Evolutionary conservation across 2,329 filamentous ascomycete genomes (phyloP), one percentile per base, ranked within the genome.

Genomic region (Talaromyces sp.): DNA sequence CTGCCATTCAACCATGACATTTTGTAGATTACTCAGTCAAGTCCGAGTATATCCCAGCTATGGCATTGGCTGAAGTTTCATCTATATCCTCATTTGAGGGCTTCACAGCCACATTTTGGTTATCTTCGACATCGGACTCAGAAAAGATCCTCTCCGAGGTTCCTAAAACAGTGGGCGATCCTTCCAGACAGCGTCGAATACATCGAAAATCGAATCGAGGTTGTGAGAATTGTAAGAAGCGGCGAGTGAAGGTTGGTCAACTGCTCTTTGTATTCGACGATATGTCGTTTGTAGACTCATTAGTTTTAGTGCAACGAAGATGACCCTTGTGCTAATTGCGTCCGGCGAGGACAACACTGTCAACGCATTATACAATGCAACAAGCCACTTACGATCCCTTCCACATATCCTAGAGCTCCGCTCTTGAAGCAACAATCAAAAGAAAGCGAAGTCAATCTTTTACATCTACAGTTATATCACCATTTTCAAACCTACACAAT

Each of bases 191-290:
- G 43, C 27, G 63, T 19, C 58, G 63, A 43, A 41, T 59, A 11
- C 63, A 65, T 65, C 37, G 45, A 15, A 65, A 65, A 50, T 65
- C 63, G 9, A 57, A 25, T 22, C 35, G n/a, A 13, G 63, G 50
- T 15, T 65, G 63, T 25, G 58, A 57, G 15, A 61, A 62, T 22
- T 65, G 63, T 50, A 57, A 61, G 27, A 62, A 50, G 43, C 39
- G 63, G 41, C 58, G 58, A 11, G 50, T 65, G 15, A 65, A 65
- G 57, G 63, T 64, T 31, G 2, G 47, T 50, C 19, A 15, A 13
- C 3, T 27, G 5, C 15, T 7, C 25, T 5, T 11, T 56, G 8
- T 62, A 31, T 15, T 6, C 8, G 9, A 35, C 3, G 33, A 27
- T 19, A 35, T 64, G 25, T 27, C 39, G 5, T 15, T 22, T 7